Conservation (phyloP, 306 rosid genomes). For the Cercis canadensis region DNA sequence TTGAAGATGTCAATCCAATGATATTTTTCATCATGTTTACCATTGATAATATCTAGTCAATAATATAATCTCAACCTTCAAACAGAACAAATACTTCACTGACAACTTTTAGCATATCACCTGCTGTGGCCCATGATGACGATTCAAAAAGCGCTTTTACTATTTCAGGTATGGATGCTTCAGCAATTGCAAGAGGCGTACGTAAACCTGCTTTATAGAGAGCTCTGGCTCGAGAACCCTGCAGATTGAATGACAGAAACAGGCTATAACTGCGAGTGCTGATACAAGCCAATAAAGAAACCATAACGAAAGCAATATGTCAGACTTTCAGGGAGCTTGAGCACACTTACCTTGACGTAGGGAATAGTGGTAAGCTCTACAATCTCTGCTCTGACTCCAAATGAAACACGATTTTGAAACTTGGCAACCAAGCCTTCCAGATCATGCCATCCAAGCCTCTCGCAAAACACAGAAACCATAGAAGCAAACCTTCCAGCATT, state of each 20-base stretch:
- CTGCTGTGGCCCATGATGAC: slow-evolving; percentile 86
- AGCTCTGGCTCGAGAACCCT: slow-evolving; percentile 99
- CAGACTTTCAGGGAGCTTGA: slow-evolving; percentile 23
- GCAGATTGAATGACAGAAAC: slow-evolving; percentile 42
- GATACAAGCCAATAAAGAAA: slow-evolving; percentile 11
- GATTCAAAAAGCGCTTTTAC: slow-evolving; percentile 89
- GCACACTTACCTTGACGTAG: slow-evolving; percentile 66
- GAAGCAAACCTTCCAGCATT: slow-evolving; percentile 99
- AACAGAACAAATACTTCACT: not conserved
- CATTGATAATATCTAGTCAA: slow-evolving; percentile 32
- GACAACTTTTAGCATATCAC: slow-evolving; percentile 47
- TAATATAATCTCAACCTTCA: slow-evolving; percentile 8
- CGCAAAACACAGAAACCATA: slow-evolving; percentile 93
- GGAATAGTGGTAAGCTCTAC: slow-evolving; percentile 97
- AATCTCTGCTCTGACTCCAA: slow-evolving; percentile 94
- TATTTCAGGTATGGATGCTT: slow-evolving; percentile 84
- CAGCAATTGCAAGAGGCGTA: slow-evolving; percentile 91
- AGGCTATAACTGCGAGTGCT: slow-evolving; percentile 20
- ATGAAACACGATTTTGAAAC: slow-evolving; percentile 95
- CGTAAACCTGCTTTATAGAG: slow-evolving; percentile 95
- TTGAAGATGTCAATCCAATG: slow-evolving; percentile 18
- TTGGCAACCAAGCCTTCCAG: slow-evolving; percentile 87
- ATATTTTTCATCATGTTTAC: slow-evolving; percentile 20
- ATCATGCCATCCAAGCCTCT: slow-evolving; percentile 97
- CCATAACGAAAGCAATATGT: slow-evolving; percentile 28